Conservation (phyloP, 805 yeast genomes). For the Tetrapisispora phaffii region DNA sequence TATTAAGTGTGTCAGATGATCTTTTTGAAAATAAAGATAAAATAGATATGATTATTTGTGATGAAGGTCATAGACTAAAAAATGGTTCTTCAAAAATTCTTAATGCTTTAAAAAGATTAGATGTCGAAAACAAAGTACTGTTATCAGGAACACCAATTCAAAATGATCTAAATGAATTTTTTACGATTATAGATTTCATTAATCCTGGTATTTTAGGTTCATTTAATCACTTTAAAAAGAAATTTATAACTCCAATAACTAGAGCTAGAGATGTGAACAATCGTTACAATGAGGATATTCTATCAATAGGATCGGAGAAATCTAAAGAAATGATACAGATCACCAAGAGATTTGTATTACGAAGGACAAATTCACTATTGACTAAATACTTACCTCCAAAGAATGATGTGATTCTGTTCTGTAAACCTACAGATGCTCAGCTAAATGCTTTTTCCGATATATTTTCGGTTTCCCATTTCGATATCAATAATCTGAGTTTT, state of each 20-base stretch:
- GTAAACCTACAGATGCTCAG: slow-evolving; percentile 64
- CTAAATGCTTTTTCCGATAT: slow-evolving; percentile 44
- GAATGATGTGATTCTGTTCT: slow-evolving; percentile 67
- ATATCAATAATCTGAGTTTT: slow-evolving; percentile 23
- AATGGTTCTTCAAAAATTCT: slow-evolving; percentile 63
- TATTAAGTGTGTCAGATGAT: slow-evolving; percentile 45
- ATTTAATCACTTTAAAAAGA: slow-evolving; percentile 46
- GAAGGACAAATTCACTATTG: slow-evolving; percentile 58
- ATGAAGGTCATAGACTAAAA: slow-evolving; percentile 90
- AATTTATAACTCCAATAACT: slow-evolving; percentile 60
- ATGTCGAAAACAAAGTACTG: slow-evolving; percentile 48
- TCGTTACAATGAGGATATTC: slow-evolving; percentile 40
- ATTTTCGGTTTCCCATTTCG: slow-evolving; percentile 23
- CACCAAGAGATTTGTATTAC: slow-evolving; percentile 57
- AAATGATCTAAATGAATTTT: slow-evolving; percentile 80
- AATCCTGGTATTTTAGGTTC: slow-evolving; percentile 77
- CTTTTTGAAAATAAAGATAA: slow-evolving; percentile 32
- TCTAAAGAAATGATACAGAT: slow-evolving; percentile 54
- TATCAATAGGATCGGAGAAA: slow-evolving; percentile 48
- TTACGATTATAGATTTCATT: slow-evolving; percentile 66
- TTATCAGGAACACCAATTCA: slow-evolving; percentile 91
- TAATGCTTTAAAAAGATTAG: slow-evolving; percentile 46
- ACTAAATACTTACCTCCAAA: slow-evolving; percentile 57
- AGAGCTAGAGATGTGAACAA: slow-evolving; percentile 56
- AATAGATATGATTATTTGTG: slow-evolving; percentile 74